Evolutionary conservation across 257 asterid genomes (phyloP), one percentile per base, ranked within the genome.

Genomic region (Linaria vulgaris): DNA sequence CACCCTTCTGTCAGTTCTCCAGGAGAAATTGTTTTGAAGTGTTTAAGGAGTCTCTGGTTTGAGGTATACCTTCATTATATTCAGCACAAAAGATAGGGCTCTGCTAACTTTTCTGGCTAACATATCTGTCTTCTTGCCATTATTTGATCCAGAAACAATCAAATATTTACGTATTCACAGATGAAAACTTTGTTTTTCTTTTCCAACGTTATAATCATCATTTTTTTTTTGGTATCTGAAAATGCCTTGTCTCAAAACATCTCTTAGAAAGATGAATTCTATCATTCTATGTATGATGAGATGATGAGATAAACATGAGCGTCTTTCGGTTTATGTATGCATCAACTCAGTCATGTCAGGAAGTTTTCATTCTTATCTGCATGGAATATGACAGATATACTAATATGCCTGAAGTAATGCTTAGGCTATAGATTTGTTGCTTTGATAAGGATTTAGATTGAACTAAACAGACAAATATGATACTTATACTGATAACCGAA

Each of bases 21-120:
- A 55, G 94, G 84, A 61, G 63, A 74, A 74, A 70, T 94, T 55
- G 61, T 83, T 66, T 72, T 74, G 55, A 82, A 90, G 80, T 72
- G 83, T 70, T 71, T 94, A 67, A 80, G 70, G 80, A 82, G 83
- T 72, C 73, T 85, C 69, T 89, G 88, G 94, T 78, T 74, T 76
- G 84, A 94, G 96, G 99, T 94, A 79, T 67, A 69, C 55, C 72
- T 59, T 47, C 43, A 39, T 69, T 39, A 21, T 72, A 76, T 61
- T 67, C 39, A 47, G 31, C 50, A 77, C 38, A 12, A 57, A 70
- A 71, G 14, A 38, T 19, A 19, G 43, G 63, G 14, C 15, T 59
- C 59, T 24, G 23, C 56, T 16, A 46, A 61, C 52, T 45, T 41
- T 68, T 69, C 58, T 57, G 64, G 48, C 58, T 55, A 52, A 56